A percentile compares a stretch with the other conserved stretches of the same genome.
These are phyloP conservation scores for Coprinellus micaceus DNA, from an alignment of 768 basidiomycete genomes.

Conservation along the genomic window DNA sequence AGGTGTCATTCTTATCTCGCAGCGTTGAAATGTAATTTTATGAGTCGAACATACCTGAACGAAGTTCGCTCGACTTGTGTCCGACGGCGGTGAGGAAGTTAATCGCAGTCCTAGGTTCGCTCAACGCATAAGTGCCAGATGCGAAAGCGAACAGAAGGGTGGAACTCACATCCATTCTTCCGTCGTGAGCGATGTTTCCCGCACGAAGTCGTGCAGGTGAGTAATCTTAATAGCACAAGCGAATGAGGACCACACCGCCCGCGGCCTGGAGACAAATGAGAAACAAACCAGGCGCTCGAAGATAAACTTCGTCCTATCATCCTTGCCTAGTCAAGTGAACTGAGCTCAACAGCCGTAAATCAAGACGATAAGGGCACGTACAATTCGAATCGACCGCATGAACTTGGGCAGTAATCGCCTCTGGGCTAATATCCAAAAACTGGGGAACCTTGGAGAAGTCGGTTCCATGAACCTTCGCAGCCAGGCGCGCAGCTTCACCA, in stretches of 20 bases:
- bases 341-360: no score
- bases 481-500: slow-evolving; percentile 21
- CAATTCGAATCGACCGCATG: slow-evolving; percentile 38
- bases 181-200: slow-evolving; percentile 71
- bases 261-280: no score
- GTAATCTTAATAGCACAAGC: slow-evolving; percentile 34
- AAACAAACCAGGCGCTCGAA: slow-evolving; percentile 39
- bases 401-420: slow-evolving; percentile 40
- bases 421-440: slow-evolving; percentile 38
- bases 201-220: slow-evolving; percentile 73
- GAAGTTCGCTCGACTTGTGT: slow-evolving; percentile 65
- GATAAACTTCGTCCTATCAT: slow-evolving; percentile 42
- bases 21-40: slow-evolving; percentile 5
- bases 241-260: no score
- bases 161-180: slow-evolving; percentile 77
- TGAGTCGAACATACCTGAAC: slow-evolving; percentile 38
- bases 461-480: slow-evolving; percentile 31
- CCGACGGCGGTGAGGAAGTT: slow-evolving; percentile 75
- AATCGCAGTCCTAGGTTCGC: slow-evolving; percentile 47
- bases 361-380: slow-evolving; percentile 17
- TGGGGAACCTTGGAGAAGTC: slow-evolving; percentile 40
- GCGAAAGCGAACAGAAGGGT: background rate
- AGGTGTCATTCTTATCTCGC: background rate
- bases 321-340: slow-evolving; percentile 1
- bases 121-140: no score